Evolutionary conservation across 192 early-diverging fungal species (phyloP).

Genomic region (Coemansia sp.): DNA sequence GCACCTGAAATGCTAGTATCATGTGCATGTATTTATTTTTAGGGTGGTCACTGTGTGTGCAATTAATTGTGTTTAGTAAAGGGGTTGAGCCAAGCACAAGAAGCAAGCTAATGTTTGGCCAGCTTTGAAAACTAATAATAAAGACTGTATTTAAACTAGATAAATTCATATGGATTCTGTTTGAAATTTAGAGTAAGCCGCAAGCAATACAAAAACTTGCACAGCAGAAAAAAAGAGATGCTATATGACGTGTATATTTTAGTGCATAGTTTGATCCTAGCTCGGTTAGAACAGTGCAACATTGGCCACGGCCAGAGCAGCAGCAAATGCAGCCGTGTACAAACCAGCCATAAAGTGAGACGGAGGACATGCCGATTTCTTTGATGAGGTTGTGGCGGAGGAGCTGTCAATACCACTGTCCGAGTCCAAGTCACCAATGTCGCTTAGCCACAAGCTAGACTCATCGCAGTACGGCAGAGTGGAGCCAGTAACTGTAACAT

Average conservation of each 20-base stretch:
- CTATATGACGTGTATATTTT: background rate
- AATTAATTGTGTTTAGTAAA: no score
- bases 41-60: no score
- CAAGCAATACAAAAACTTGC: no score
- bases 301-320: background rate
- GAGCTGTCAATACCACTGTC: background rate
- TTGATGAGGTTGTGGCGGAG: background rate
- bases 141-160: no score
- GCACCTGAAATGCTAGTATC: no score
- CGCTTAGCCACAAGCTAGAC: background rate
- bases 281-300: background rate
- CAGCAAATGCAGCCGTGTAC: background rate
- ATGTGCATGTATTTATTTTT: no score
- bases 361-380: background rate
- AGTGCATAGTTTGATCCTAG: background rate
- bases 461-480: slow-evolving; percentile 2
- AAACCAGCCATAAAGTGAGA: background rate
- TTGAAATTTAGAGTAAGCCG: no score
- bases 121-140: no score
- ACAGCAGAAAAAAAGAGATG: background rate
- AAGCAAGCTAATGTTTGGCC: no score
- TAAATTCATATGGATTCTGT: no score
- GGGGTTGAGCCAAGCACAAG: no score
- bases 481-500: background rate
- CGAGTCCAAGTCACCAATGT: background rate